phyloP scores from a whole-genome alignment of 176 grass and related monocot species.

The Bromus sterilis region DNA sequence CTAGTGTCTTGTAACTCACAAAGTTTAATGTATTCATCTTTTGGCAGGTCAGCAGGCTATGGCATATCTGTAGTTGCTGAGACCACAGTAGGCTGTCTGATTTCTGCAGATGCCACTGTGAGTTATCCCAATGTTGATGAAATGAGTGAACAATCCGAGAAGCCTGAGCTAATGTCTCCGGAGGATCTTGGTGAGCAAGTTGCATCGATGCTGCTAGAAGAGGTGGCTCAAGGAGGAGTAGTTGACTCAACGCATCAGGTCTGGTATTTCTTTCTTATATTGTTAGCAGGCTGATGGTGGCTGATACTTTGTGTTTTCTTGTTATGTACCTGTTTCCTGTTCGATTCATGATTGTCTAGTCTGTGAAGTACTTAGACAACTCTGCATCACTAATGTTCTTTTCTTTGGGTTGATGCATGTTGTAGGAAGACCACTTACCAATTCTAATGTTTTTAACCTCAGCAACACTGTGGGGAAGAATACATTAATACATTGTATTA shows the following conservation, averaged over 20 bases:
- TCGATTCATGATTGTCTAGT: neutral
- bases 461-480: neutral
- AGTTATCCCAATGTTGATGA: conserved; percentile 63
- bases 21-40: neutral
- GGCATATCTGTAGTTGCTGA: conserved; percentile 90
- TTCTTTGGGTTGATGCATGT: neutral
- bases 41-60: conserved; percentile 82
- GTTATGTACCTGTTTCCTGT: neutral
- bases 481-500: neutral
- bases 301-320: neutral
- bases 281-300: neutral
- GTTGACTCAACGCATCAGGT: conserved; percentile 96
- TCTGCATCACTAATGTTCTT: neutral
- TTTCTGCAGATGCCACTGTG: conserved; percentile 61
- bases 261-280: neutral
- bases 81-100: conserved; percentile 74
- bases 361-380: neutral
- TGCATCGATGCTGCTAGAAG: conserved; percentile 78
- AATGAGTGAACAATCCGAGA: conserved; percentile 57
- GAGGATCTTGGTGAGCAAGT: conserved; percentile 82
- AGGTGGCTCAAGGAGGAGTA: conserved; percentile 78
- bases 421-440: neutral
- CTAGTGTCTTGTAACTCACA: neutral
- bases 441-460: neutral
- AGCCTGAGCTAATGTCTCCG: conserved; percentile 53